Percentiles rank a stretch among this genome's conserved stretches.
phyloP scores from a whole-genome alignment of 2,329 filamentous ascomycete species.

The Pseudogymnoascus sp. region DNA sequence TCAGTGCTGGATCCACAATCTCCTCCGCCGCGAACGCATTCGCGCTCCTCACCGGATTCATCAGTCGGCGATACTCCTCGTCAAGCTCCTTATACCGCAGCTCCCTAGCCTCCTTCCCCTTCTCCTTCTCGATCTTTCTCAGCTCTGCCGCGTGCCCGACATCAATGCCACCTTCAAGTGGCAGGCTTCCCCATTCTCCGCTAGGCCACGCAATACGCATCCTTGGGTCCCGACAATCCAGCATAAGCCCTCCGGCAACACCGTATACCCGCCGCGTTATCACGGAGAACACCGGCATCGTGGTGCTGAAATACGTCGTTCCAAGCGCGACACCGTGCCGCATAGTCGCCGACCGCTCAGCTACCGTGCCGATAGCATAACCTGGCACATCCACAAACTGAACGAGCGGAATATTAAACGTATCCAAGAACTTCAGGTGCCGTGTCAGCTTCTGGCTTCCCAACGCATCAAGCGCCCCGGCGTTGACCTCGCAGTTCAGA shows the following conservation, averaged over 20 bases:
- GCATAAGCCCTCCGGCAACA: constrained; percentile 59
- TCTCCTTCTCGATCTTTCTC: constrained; percentile 46
- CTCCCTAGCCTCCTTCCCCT: constrained; percentile 40
- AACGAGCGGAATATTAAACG: constrained; percentile 58
- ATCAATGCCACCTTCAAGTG: constrained; percentile 59
- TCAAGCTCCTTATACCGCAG: constrained; percentile 48
- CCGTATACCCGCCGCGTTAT: constrained; percentile 56
- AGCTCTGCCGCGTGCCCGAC: constrained; percentile 57
- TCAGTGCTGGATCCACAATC: constrained; percentile 57
- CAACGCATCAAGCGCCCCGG: constrained; percentile 54
- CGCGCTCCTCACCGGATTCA: constrained; percentile 60
- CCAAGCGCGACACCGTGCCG: constrained; percentile 56
- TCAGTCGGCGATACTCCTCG: constrained; percentile 53
- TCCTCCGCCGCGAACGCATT: constrained; percentile 60
- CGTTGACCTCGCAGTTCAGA: constrained; percentile 55
- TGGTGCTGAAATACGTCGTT: constrained; percentile 57
- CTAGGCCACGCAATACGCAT: constrained; percentile 59
- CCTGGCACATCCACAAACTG: constrained; percentile 60
- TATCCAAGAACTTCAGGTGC: constrained; percentile 57
- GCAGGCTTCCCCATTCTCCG: constrained; percentile 56
- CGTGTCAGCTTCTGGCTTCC: constrained; percentile 56
- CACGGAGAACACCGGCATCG: constrained; percentile 57
- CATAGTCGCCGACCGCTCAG: constrained; percentile 59
- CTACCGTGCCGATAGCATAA: constrained; percentile 58
- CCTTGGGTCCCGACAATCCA: constrained; percentile 54